Conservation (phyloP, 2,329 filamentous ascomycete species). For the Cercospora sp. region DNA sequence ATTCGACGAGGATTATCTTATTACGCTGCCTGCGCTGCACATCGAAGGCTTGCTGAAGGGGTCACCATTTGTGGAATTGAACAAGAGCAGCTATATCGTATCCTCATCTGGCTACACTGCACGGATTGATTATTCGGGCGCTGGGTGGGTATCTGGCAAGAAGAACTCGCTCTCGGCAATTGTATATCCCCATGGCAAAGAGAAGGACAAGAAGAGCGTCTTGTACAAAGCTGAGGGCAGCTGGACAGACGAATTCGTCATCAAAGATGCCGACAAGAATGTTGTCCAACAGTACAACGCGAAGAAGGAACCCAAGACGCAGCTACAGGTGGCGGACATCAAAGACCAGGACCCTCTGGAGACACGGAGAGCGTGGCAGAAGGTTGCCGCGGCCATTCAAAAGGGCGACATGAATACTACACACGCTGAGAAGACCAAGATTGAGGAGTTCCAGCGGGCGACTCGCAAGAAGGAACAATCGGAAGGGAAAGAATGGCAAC, state of each 20-base stretch:
- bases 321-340: slow-evolving; percentile 69
- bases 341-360: slow-evolving; percentile 84
- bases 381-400: slow-evolving; percentile 78
- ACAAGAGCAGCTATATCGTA: slow-evolving; percentile 79
- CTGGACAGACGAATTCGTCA: slow-evolving; percentile 81
- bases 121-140: slow-evolving; percentile 90
- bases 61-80: slow-evolving; percentile 86
- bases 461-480: slow-evolving; percentile 71
- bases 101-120: slow-evolving; percentile 84
- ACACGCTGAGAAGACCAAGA: slow-evolving; percentile 76
- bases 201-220: slow-evolving; percentile 60
- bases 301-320: slow-evolving; percentile 56
- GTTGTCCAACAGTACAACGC: slow-evolving; percentile 51
- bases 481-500: slow-evolving; percentile 76
- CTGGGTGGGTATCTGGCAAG: slow-evolving; percentile 92
- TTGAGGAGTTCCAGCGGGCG: slow-evolving; percentile 84
- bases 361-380: slow-evolving; percentile 82
- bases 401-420: slow-evolving; percentile 82
- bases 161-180: slow-evolving; percentile 85
- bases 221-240: slow-evolving; percentile 83
- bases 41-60: slow-evolving; percentile 90
- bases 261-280: slow-evolving; percentile 65
- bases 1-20: slow-evolving; percentile 74
- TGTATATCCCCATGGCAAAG: slow-evolving; percentile 68
- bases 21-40: slow-evolving; percentile 86